phyloP scores from a whole-genome alignment of 345 rosid species.

The Moringa oleifera region DNA sequence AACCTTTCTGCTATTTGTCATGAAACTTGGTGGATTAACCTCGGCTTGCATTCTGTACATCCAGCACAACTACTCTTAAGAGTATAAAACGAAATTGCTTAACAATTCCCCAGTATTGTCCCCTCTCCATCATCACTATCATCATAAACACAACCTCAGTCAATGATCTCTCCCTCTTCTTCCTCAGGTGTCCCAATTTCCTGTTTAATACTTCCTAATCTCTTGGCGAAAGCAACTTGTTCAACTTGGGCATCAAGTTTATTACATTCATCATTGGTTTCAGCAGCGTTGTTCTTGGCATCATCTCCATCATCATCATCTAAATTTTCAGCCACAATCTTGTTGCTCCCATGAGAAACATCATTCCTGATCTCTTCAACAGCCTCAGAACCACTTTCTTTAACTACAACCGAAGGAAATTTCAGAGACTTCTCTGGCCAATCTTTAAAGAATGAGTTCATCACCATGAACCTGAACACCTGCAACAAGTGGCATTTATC shows the following conservation, averaged over 20 bases:
- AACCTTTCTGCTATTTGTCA: too few species aligned
- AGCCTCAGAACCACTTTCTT: slow-evolving; percentile 41
- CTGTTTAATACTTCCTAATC: not conserved
- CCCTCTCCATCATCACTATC: too few species aligned
- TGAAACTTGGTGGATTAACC: too few species aligned
- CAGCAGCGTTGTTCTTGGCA: too few species aligned
- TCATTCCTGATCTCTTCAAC: slow-evolving; percentile 21
- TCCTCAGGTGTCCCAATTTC: slow-evolving; percentile 18
- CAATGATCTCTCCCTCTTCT: slow-evolving; percentile 63
- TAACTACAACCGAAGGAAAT: slow-evolving; percentile 45
- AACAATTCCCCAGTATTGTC: too few species aligned
- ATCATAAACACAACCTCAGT: slow-evolving; percentile 24
- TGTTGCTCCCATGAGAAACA: not conserved
- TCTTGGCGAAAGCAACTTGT: slow-evolving; percentile 3
- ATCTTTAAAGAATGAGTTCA: slow-evolving; percentile 62
- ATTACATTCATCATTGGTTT: not conserved
- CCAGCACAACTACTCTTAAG: too few species aligned
- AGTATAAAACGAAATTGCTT: too few species aligned
- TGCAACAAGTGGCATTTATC: slow-evolving; percentile 63
- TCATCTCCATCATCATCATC: not conserved
- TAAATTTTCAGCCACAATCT: not conserved
- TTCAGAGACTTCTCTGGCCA: slow-evolving; percentile 56
- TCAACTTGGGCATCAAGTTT: slow-evolving; percentile 8
- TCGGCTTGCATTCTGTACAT: too few species aligned
- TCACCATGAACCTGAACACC: slow-evolving; percentile 64